Percentiles rank a stretch among this genome's conserved stretches.
Evolutionary conservation across 768 basidiomycete genomes (phyloP).

Genomic region (Gloeostereum incarnatum): DNA sequence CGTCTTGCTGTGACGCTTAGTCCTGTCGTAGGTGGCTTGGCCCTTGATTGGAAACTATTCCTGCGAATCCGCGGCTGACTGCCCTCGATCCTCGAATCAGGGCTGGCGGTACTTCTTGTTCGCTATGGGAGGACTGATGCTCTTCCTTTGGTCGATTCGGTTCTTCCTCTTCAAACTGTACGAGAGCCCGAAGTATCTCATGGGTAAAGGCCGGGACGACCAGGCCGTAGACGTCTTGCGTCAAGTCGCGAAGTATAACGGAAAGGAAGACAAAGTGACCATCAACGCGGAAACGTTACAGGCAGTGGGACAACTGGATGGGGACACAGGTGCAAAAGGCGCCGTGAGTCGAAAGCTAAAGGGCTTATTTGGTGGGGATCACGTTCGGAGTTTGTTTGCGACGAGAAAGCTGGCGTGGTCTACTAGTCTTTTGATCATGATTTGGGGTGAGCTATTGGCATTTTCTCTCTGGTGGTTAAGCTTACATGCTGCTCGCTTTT

Average conservation of each 20-base stretch:
- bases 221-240: constrained; percentile 56
- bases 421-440: constrained; percentile 37
- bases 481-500: constrained; percentile 21
- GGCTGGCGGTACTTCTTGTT: constrained; percentile 78
- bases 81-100: constrained; percentile 43
- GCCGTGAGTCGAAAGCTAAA: too few species aligned
- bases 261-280: constrained; percentile 35
- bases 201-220: constrained; percentile 56
- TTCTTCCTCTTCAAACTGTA: constrained; percentile 60
- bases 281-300: constrained; percentile 35
- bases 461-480: neutral
- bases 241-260: constrained; percentile 52
- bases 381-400: constrained; percentile 39
- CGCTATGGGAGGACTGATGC: constrained; percentile 62
- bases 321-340: constrained; percentile 24
- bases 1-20: constrained; percentile 21
- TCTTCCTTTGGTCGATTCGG: constrained; percentile 50
- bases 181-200: constrained; percentile 66
- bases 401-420: constrained; percentile 40
- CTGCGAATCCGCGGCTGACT: constrained; percentile 29
- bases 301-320: constrained; percentile 7
- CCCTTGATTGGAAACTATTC: constrained; percentile 63
- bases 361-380: too few species aligned
- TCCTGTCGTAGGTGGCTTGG: constrained; percentile 34
- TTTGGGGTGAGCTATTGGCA: constrained; percentile 32